Evolutionary conservation across 139 green algal genomes (phyloP).

Genomic region (Zygnema circumcarinatum): DNA sequence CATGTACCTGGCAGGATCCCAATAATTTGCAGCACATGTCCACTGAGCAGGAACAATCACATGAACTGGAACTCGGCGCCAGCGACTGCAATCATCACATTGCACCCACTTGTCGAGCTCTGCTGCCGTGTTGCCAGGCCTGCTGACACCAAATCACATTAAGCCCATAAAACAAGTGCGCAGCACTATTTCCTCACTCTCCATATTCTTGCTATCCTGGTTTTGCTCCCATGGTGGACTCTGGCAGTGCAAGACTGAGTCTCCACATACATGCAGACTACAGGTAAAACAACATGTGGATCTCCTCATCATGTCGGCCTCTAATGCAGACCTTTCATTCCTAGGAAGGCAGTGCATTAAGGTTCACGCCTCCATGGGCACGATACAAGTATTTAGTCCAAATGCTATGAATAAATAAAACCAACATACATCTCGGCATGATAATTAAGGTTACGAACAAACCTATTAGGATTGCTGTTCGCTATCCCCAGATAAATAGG

Average conservation of each 20-base stretch:
- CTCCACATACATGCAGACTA: background rate
- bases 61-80: background rate
- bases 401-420: no score
- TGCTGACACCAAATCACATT: background rate
- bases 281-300: background rate
- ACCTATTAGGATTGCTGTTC: background rate
- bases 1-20: slow-evolving; percentile 8
- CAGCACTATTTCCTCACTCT: no score
- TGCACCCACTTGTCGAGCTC: slow-evolving; percentile 10
- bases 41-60: background rate
- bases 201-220: no score
- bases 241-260: background rate
- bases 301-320: background rate
- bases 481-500: background rate
- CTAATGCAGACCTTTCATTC: background rate
- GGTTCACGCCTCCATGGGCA: background rate
- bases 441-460: no score
- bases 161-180: no score
- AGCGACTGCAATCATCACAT: slow-evolving; percentile 14
- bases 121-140: background rate
- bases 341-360: background rate
- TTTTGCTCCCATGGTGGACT: no score
- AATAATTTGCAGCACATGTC: background rate
- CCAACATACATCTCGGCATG: no score
- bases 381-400: background rate